These are phyloP conservation scores for Ogataea hybrid DNA, from an alignment of 1,139 yeast genomes.

Conservation along the genomic window DNA sequence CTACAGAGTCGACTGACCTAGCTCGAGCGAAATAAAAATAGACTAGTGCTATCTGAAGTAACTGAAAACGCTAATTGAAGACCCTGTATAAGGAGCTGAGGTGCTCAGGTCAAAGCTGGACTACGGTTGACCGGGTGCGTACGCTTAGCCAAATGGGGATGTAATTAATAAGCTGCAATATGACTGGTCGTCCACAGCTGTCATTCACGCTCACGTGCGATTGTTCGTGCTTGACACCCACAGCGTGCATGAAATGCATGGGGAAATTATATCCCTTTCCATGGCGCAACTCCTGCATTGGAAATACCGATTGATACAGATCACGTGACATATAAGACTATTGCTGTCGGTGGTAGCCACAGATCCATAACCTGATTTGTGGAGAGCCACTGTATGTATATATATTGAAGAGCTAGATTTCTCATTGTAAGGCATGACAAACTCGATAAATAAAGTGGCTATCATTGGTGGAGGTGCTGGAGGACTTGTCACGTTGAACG, in stretches of 20 bases:
- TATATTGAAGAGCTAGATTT: neutral
- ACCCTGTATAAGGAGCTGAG: too few species aligned
- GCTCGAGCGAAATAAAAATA: too few species aligned
- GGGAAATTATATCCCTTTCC: neutral
- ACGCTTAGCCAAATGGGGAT: too few species aligned
- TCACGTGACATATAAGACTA: neutral
- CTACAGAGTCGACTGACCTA: neutral
- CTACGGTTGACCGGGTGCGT: too few species aligned
- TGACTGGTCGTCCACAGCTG: too few species aligned
- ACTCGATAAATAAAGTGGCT: conserved; percentile 27
- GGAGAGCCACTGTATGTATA: neutral
- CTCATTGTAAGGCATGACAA: neutral
- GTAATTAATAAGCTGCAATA: too few species aligned
- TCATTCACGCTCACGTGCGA: neutral
- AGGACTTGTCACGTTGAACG: conserved; percentile 36
- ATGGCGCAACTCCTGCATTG: neutral
- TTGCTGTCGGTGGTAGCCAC: neutral
- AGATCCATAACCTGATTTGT: neutral
- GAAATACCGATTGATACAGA: neutral
- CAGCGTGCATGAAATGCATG: neutral
- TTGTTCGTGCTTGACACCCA: neutral
- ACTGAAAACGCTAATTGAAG: too few species aligned
- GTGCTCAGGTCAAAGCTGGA: too few species aligned
- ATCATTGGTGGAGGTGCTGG: conserved; percentile 41
- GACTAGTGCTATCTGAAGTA: too few species aligned